Base-by-base conservation (phyloP, 306 rosid species). In the Cucumis sativus region DNA sequence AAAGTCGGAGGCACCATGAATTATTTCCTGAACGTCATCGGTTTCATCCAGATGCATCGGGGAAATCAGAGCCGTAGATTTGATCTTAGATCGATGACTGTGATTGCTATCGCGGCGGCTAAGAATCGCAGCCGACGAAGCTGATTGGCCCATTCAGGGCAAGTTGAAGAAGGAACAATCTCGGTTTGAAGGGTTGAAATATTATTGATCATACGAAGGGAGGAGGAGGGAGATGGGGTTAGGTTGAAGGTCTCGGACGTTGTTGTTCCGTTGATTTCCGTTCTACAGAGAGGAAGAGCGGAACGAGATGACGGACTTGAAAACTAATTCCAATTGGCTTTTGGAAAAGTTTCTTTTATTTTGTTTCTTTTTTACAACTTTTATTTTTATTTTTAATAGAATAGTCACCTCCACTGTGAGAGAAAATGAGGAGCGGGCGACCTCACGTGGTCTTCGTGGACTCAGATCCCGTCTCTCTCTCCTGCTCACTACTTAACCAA, bases 81-180 rank as follows among this genome's bases (percentile, higher is more conserved):
- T 88, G 86, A 75, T 8, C 81, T 88, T 91, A 10, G 84, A 63
- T 20, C 89, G 88, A 65, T 65, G 76, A 75, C 72, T 74, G 61
- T 76, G 87, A 13, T 39, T 47, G 70, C 28, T 83, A 11, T 87
- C 95, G 40, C 92, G 93, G 81, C 92, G 88, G 83, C 81, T 57
- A 12, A 80, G 64, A 49, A 80, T 82, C 74, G 88, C 84, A 59
- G 84, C 86, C 77, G 91, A 81, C 84, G 99, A 96, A 79, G 88
- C 64, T 80, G 97, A 84, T 81, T 96, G 97, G 89, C 99, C 99
- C 99, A 96, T 96, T 87, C 87, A 90, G 86, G 83, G 81, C 54
- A 56, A 52, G 28, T 43, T 47, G 15, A 63, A 63, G 9, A 51
- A 2, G 37, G 39, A 84, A 60, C 0, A 41, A 33, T 35, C 43